Conservation (phyloP, 2,329 filamentous ascomycete genomes). For the Lachnellula hyalina region DNA sequence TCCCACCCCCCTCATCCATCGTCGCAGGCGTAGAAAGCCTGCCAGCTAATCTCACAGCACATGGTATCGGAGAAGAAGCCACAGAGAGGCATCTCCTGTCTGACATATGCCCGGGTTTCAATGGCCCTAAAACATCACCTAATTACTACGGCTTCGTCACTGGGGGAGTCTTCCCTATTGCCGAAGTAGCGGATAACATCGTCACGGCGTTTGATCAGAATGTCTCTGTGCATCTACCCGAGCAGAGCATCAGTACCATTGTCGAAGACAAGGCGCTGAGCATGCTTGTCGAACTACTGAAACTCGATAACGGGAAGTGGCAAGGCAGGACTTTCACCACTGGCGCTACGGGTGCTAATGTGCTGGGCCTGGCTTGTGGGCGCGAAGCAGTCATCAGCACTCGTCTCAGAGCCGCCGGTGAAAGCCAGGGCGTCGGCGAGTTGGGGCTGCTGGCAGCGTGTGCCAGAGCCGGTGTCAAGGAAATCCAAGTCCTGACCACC, state of each 20-base stretch:
- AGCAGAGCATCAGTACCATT: conserved; percentile 68
- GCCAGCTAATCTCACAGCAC: conserved; percentile 31
- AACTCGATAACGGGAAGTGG: conserved; percentile 51
- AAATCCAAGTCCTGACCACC: conserved; percentile 74
- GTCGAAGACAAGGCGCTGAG: conserved; percentile 69
- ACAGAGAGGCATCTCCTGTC: conserved; percentile 39
- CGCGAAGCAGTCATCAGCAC: conserved; percentile 57
- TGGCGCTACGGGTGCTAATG: conserved; percentile 61
- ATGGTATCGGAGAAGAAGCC: conserved; percentile 39
- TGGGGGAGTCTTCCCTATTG: conserved; percentile 73
- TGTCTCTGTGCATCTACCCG: conserved; percentile 73
- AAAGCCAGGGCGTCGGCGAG: conserved; percentile 53
- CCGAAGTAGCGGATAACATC: conserved; percentile 77
- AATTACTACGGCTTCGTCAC: conserved; percentile 85
- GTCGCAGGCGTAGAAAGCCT: conserved; percentile 27
- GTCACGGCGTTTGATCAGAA: conserved; percentile 80
- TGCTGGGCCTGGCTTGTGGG: conserved; percentile 62
- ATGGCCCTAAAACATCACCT: conserved; percentile 27
- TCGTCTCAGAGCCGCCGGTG: conserved; percentile 29
- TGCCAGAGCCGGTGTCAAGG: conserved; percentile 53
- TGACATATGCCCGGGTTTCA: conserved; percentile 39
- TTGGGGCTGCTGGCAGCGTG: conserved; percentile 66
- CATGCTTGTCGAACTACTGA: conserved; percentile 64
- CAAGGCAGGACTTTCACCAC: conserved; percentile 77
- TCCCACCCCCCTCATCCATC: conserved; percentile 23